Conservation (phyloP, 768 basidiomycete genomes). For the Hygrocybe coccinea region DNA sequence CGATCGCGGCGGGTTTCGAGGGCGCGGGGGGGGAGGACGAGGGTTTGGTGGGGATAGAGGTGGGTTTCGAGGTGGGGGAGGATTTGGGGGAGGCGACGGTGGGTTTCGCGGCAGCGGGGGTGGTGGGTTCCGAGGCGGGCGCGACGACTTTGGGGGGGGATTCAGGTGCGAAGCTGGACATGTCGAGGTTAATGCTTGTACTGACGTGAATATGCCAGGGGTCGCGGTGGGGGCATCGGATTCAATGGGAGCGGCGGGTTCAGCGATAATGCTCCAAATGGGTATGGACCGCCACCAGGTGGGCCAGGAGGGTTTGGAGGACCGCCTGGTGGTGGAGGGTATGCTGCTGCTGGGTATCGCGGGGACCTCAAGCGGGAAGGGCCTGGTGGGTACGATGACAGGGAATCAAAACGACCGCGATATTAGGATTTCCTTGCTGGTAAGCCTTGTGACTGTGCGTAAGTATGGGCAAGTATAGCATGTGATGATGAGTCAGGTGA, state of each 20-base stretch:
- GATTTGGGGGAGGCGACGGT: slow-evolving; percentile 18
- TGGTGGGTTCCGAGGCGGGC: slow-evolving; percentile 40
- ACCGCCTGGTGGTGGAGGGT: slow-evolving; percentile 33
- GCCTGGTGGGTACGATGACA: slow-evolving; percentile 75
- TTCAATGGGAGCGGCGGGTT: slow-evolving; percentile 60
- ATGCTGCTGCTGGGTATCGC: slow-evolving; percentile 60
- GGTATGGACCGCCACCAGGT: slow-evolving; percentile 47
- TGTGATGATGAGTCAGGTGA: too few relatives aligned
- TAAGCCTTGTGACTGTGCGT: too few relatives aligned
- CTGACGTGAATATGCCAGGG: slow-evolving; percentile 39
- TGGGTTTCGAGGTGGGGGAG: slow-evolving; percentile 42
- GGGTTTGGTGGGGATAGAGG: slow-evolving; percentile 43
- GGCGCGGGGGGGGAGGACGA: slow-evolving; percentile 34
- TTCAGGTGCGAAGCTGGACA: slow-evolving; percentile 41
- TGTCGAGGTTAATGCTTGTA: slow-evolving; percentile 1
- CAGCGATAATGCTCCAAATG: slow-evolving; percentile 49
- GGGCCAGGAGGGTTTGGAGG: slow-evolving; percentile 27
- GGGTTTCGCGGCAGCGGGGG: slow-evolving; percentile 28
- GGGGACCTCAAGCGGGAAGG: slow-evolving; percentile 75
- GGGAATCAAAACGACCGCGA: slow-evolving; percentile 76
- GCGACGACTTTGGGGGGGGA: slow-evolving; percentile 44
- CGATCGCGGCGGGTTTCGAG: slow-evolving; percentile 41
- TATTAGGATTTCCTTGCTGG: slow-evolving; percentile 43
- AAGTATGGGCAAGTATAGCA: too few relatives aligned
- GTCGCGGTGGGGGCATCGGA: slow-evolving; percentile 70